phyloP scores from a whole-genome alignment of 345 rosid genomes.

The Aegle marmelos region DNA sequence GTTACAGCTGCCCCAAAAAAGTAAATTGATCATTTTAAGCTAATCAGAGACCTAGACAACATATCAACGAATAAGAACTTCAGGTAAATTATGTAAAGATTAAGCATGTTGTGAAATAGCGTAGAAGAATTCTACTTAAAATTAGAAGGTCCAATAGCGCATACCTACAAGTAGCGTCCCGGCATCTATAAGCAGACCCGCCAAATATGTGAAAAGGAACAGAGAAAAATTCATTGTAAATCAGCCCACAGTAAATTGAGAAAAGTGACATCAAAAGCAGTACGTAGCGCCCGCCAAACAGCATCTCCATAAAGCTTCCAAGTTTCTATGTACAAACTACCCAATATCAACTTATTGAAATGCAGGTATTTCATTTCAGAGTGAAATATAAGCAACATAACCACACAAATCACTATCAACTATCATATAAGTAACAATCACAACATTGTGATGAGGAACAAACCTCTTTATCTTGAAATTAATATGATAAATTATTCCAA shows the following conservation, averaged over 20 bases:
- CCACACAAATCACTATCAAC: not conserved
- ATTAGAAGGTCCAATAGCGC: slow-evolving; percentile 7
- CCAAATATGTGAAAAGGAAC: slow-evolving; percentile 96
- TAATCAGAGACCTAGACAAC: not conserved
- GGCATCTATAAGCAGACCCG: slow-evolving; percentile 88
- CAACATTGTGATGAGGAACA: not conserved
- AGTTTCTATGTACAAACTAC: slow-evolving; percentile 55
- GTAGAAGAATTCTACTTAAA: not conserved
- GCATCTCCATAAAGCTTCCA: slow-evolving; percentile 99
- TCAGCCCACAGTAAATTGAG: slow-evolving; percentile 95
- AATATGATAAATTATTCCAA: not conserved
- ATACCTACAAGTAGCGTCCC: slow-evolving; percentile 81
- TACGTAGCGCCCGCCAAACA: slow-evolving; percentile 92
- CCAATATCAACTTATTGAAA: slow-evolving; percentile 1
- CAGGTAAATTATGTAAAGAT: slow-evolving; percentile 6
- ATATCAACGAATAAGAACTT: not conserved
- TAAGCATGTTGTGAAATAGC: slow-evolving; percentile 9
- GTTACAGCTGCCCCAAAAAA: not conserved
- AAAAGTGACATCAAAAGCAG: slow-evolving; percentile 89
- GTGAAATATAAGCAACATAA: not conserved
- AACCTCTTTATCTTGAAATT: not conserved
- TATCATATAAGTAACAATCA: not conserved
- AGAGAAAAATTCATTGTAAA: slow-evolving; percentile 96
- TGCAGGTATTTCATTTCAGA: not conserved
- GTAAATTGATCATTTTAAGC: not conserved